Evolutionary conservation across 2,329 filamentous ascomycete genomes (phyloP).

Genomic region (Alternaria burnsii): DNA sequence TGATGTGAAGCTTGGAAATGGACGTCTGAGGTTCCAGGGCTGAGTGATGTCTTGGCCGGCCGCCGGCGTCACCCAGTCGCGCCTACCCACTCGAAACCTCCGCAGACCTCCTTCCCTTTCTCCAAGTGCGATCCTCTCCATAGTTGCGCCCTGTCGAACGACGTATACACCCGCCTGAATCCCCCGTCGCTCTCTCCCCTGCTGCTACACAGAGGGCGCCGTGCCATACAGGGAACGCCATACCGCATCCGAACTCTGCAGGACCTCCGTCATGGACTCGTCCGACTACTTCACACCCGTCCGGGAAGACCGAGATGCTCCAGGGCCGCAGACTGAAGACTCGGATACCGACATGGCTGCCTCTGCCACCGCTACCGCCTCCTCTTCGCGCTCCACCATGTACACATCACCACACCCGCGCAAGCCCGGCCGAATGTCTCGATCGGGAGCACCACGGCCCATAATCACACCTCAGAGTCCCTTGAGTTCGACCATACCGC

Average conservation of each 20-base stretch:
- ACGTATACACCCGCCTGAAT: neutral
- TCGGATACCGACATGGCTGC: conserved; percentile 49
- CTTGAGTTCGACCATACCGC: conserved; percentile 60
- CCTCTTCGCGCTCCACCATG: conserved; percentile 45
- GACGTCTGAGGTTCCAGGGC: conserved; percentile 19
- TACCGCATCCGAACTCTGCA: conserved; percentile 17
- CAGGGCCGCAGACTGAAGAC: conserved; percentile 37
- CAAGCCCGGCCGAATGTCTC: conserved; percentile 52
- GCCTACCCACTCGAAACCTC: conserved; percentile 18
- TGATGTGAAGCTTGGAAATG: conserved; percentile 7
- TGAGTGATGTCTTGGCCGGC: conserved; percentile 20
- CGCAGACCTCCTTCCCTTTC: conserved; percentile 14
- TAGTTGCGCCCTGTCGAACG: conserved; percentile 6
- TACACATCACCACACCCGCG: conserved; percentile 49
- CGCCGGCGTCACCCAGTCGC: conserved; percentile 20
- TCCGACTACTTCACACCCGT: conserved; percentile 44
- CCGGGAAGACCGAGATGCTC: conserved; percentile 30
- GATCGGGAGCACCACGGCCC: conserved; percentile 53
- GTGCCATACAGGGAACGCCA: conserved; percentile 17
- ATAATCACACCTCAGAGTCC: conserved; percentile 63
- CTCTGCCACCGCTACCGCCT: conserved; percentile 43
- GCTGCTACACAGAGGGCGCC: conserved; percentile 13
- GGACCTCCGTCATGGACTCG: conserved; percentile 39
- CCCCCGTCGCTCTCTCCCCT: conserved; percentile 1
- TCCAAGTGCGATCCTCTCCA: neutral